Evolutionary conservation across 495 filamentous ascomycete genomes (phyloP).

Genomic region (Pseudotulostoma volvatum): DNA sequence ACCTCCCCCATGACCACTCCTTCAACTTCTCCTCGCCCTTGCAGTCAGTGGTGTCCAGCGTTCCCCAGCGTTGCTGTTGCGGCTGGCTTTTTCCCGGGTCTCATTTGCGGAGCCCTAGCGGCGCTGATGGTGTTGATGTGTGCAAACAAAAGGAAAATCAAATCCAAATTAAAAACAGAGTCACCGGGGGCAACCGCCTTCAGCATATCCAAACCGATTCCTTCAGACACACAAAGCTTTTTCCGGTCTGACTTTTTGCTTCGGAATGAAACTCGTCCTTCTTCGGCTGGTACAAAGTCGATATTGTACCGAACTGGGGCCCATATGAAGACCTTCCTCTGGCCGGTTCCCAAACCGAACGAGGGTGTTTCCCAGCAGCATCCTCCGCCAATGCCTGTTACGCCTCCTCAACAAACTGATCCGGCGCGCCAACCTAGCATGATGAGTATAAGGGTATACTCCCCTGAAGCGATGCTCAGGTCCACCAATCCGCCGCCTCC

Average conservation of each 20-base stretch:
- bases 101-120: slow-evolving; percentile 35
- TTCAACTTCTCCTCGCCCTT: slow-evolving; percentile 1
- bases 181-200: slow-evolving; percentile 25
- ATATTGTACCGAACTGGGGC: slow-evolving; percentile 21
- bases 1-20: slow-evolving; percentile 2
- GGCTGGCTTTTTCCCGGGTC: slow-evolving; percentile 49
- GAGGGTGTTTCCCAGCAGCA: slow-evolving; percentile 10
- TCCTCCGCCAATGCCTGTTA: slow-evolving; percentile 13
- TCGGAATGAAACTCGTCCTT: slow-evolving; percentile 13
- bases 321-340: slow-evolving; percentile 24
- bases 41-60: slow-evolving; percentile 8
- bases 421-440: slow-evolving; percentile 35
- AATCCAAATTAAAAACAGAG: slow-evolving; percentile 13
- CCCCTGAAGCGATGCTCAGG: slow-evolving; percentile 35
- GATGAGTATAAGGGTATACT: slow-evolving; percentile 56
- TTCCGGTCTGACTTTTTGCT: slow-evolving; percentile 45
- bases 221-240: slow-evolving; percentile 24
- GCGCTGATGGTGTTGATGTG: slow-evolving; percentile 28
- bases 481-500: slow-evolving; percentile 7
- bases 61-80: slow-evolving; percentile 39
- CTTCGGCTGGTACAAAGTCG: slow-evolving; percentile 18
- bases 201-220: slow-evolving; percentile 41
- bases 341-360: slow-evolving; percentile 5
- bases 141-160: slow-evolving; percentile 19
- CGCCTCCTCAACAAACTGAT: slow-evolving; percentile 13